Evolutionary conservation across 495 filamentous ascomycete species (phyloP).

Genomic region (Hypoxylon rickii): DNA sequence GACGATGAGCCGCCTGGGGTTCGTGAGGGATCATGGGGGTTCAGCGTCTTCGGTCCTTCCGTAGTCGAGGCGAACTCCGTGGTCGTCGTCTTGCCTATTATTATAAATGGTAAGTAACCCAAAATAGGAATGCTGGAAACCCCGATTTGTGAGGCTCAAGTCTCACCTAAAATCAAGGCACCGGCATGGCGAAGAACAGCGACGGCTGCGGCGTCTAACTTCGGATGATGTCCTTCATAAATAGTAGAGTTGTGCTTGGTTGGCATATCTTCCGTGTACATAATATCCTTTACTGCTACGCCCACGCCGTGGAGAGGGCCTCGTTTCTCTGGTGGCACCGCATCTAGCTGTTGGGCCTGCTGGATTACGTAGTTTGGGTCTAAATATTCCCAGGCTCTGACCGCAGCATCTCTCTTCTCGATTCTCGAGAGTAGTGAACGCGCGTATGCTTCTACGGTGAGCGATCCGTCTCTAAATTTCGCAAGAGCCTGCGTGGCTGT

Average conservation of each 20-base stretch:
- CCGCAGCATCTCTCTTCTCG: constrained; percentile 48
- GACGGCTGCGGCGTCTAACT: constrained; percentile 49
- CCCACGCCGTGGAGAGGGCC: constrained; percentile 60
- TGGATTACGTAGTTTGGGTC: constrained; percentile 51
- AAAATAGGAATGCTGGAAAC: too few relatives aligned
- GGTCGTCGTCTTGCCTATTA: constrained; percentile 50
- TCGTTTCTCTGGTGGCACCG: constrained; percentile 47
- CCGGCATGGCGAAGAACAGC: constrained; percentile 51
- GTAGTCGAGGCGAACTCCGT: constrained; percentile 56
- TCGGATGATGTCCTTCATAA: constrained; percentile 43
- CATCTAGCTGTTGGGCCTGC: constrained; percentile 57
- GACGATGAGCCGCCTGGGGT: constrained; percentile 60
- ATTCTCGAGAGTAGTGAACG: constrained; percentile 57
- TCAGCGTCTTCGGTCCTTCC: constrained; percentile 43
- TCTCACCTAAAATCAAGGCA: constrained; percentile 54
- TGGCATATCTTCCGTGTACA: constrained; percentile 62
- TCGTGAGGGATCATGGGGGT: constrained; percentile 52
- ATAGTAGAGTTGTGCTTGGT: constrained; percentile 56
- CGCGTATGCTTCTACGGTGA: constrained; percentile 58
- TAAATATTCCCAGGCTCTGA: constrained; percentile 61
- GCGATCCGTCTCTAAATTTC: constrained; percentile 38
- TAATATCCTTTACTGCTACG: constrained; percentile 62
- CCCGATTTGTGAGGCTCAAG: background rate
- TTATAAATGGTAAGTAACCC: too few relatives aligned
- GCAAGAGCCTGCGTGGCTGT: constrained; percentile 46